Conservation (phyloP, 2,329 filamentous ascomycete species). For the Pseudocercospora eumusae region DNA sequence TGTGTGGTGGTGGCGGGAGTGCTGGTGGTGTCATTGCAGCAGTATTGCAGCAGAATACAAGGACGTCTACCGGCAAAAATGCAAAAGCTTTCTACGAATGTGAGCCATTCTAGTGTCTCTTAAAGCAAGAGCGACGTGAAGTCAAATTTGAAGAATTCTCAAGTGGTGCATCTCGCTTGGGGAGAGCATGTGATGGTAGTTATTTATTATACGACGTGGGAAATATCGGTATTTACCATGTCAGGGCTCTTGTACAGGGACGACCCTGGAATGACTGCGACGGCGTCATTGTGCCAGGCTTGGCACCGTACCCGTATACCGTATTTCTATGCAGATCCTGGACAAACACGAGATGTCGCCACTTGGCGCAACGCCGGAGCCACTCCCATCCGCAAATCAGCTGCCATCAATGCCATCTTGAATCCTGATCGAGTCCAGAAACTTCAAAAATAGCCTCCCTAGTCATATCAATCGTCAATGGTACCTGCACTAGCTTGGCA, state of each 20-base stretch:
- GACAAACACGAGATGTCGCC: constrained; percentile 5
- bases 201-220: neutral
- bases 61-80: constrained; percentile 31
- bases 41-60: constrained; percentile 47
- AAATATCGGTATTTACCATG: constrained; percentile 1
- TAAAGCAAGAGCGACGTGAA: neutral
- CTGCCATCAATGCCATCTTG: neutral
- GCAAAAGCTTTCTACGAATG: constrained; percentile 19
- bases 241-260: neutral
- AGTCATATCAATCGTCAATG: neutral
- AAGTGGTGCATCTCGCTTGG: neutral
- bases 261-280: neutral
- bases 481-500: constrained; percentile 6
- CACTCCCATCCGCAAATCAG: neutral
- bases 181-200: constrained; percentile 1
- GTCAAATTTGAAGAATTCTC: constrained; percentile 5
- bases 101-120: too few species aligned
- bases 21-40: constrained; percentile 53
- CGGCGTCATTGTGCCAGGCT: neutral
- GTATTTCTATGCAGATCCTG: too few species aligned
- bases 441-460: neutral
- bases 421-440: neutral
- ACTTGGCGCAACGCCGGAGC: constrained; percentile 1
- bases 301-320: neutral
- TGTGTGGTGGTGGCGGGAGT: constrained; percentile 43